Evolutionary conservation across 768 basidiomycete genomes (phyloP), one percentile per base, ranked within the genome.

Genomic region (Auricularia cornea): DNA sequence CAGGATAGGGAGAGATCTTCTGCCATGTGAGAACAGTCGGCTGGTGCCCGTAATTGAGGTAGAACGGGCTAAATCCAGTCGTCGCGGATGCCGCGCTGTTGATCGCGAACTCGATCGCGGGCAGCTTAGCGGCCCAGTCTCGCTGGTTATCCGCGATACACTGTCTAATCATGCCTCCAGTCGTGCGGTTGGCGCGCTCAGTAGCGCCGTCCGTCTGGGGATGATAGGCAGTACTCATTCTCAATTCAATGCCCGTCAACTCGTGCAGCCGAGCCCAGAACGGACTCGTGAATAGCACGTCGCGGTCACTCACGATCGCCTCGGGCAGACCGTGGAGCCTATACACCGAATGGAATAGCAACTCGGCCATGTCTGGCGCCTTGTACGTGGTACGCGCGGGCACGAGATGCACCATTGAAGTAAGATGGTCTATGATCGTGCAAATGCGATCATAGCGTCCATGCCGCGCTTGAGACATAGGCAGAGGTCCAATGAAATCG

Each of bases 31-130:
- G 69, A 0, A 74, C 59, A 3, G 65, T 64, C 0, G 75, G 77
- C 66, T 71, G 66, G 2, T 69, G 63, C 1, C 77, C 75, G n/a
- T 63, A 65, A 51, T 75, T 76, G 5, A 77, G 64, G 62, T 73
- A 73, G 67, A 78, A 79, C 0, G 77, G 78, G 3, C 73, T 59
- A 60, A 69, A 76, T 11, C 75, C 74, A 0, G 77, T 79, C 0
- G 70, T 70, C 10, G 73, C 71, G 0, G 76, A 75, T 0, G 69
- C 41, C 1, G 77, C 74, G 1, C 56, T 62, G 60, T 79, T 79
- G 18, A 79, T 69, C 0, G 77, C 75, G 68, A 78, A 78, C 62
- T 78, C 75, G 30, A 76, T 74, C 8, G 62, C 70, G 3, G 74
- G 71, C 30, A 77, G 48, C 48, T 65, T 62, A 0, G 32, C 3